Conservation (phyloP, 1,284 basidiomycete species). For the Ceratobasidium sp. region DNA sequence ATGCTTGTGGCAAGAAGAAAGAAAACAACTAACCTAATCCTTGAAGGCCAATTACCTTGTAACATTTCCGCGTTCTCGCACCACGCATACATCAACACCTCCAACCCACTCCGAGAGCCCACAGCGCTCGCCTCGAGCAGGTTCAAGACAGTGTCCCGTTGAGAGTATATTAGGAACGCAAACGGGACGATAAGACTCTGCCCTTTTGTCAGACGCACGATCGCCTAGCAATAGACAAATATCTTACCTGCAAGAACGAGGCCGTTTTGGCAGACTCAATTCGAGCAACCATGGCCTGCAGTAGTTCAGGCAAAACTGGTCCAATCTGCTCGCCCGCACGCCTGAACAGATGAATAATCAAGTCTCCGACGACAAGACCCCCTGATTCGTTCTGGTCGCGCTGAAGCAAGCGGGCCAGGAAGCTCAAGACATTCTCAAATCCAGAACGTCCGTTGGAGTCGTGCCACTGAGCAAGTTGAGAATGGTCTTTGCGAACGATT, state of each 20-base stretch:
- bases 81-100: conserved; percentile 90
- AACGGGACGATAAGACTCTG: conserved; percentile 92
- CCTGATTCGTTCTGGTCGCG: conserved; percentile 84
- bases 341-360: conserved; percentile 92
- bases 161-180: conserved; percentile 89
- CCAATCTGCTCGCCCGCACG: conserved; percentile 80
- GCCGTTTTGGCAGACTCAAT: conserved; percentile 88
- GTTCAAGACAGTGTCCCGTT: conserved; percentile 79
- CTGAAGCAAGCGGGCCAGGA: conserved; percentile 79
- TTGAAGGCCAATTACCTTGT: conserved; percentile 92
- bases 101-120: conserved; percentile 73
- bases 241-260: conserved; percentile 83
- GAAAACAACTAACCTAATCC: conserved; percentile 66
- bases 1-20: not conserved
- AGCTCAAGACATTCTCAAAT: conserved; percentile 75
- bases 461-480: conserved; percentile 82
- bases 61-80: conserved; percentile 94
- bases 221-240: not conserved
- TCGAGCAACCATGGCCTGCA: conserved; percentile 84
- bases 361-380: conserved; percentile 91
- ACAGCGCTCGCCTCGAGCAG: conserved; percentile 76
- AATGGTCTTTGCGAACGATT: conserved; percentile 87
- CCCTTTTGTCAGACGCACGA: not conserved
- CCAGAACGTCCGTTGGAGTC: conserved; percentile 77
- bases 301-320: conserved; percentile 86